These are phyloP conservation scores for Thuidium tamariscinum DNA, from an alignment of 225 moss, liverwort and hornwort species.

Conservation along the genomic window DNA sequence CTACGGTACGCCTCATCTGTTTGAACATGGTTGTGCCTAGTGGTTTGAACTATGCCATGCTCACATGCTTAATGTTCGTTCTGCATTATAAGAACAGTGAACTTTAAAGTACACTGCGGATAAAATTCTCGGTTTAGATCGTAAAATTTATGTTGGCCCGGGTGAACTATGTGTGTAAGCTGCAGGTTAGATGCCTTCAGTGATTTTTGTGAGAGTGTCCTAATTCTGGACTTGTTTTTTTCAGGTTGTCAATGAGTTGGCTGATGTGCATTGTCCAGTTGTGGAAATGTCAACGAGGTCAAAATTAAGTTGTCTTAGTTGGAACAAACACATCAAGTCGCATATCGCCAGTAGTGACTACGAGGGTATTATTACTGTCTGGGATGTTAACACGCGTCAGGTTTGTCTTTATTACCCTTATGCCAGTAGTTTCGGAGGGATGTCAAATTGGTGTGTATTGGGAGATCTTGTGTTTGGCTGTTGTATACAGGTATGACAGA, in stretches of 20 bases:
- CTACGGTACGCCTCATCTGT: slow-evolving; percentile 36
- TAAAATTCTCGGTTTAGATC: background rate
- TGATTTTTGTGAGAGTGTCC: background rate
- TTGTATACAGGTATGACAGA: background rate
- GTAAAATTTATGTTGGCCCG: background rate
- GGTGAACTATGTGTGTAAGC: background rate
- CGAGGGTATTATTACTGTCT: slow-evolving; percentile 95
- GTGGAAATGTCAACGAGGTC: slow-evolving; percentile 94
- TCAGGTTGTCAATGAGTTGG: slow-evolving; percentile 97
- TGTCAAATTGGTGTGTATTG: background rate
- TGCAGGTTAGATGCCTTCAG: background rate
- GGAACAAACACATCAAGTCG: slow-evolving; percentile 93
- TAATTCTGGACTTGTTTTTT: background rate
- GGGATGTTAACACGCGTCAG: slow-evolving; percentile 92
- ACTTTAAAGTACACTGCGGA: background rate
- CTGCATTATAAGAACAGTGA: background rate
- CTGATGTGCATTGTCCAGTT: slow-evolving; percentile 91
- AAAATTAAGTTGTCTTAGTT: slow-evolving; percentile 88
- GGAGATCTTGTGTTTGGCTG: background rate
- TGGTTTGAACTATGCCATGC: background rate
- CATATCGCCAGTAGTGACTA: slow-evolving; percentile 99
- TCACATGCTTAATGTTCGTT: background rate
- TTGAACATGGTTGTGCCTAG: background rate
- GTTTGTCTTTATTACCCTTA: slow-evolving; percentile 17
- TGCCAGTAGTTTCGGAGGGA: background rate